Percentiles rank a stretch among this genome's conserved stretches.
phyloP scores from a whole-genome alignment of 225 moss, liverwort and hornwort genomes.

The Ulota crispa region DNA sequence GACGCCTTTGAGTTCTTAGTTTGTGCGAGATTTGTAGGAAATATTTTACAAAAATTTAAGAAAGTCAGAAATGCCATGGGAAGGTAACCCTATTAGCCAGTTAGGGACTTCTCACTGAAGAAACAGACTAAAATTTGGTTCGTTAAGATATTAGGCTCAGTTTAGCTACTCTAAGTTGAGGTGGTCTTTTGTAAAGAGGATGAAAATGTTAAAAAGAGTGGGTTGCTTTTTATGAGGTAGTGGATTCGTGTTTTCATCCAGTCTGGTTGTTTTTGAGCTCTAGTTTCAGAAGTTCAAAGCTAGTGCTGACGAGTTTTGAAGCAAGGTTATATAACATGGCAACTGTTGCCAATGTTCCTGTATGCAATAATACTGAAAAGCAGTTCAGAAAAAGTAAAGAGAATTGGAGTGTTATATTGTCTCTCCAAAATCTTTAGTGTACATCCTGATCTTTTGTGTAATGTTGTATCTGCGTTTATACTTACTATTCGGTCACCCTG shows the following conservation, averaged over 20 bases:
- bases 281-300: not conserved
- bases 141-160: not conserved
- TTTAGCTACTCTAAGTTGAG: not conserved
- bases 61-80: slow-evolving; percentile 20
- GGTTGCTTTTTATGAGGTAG: not conserved
- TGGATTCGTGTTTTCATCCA: slow-evolving; percentile 3
- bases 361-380: not conserved
- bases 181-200: not conserved
- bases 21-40: slow-evolving; percentile 50
- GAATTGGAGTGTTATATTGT: not conserved
- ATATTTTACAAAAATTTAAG: not conserved
- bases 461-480: not conserved
- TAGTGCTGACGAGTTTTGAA: not conserved
- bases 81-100: slow-evolving; percentile 25
- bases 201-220: not conserved
- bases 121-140: not conserved
- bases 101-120: slow-evolving; percentile 36
- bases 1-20: slow-evolving; percentile 36
- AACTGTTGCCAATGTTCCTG: not conserved
- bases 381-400: not conserved
- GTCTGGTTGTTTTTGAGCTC: slow-evolving; percentile 1
- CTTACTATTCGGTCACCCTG: no score
- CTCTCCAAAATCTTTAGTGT: not conserved
- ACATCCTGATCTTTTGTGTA: not conserved
- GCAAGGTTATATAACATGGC: not conserved